Evolutionary conservation across 371 early-diverging fungal genomes (phyloP).

Genomic region (Mucor sp.): DNA sequence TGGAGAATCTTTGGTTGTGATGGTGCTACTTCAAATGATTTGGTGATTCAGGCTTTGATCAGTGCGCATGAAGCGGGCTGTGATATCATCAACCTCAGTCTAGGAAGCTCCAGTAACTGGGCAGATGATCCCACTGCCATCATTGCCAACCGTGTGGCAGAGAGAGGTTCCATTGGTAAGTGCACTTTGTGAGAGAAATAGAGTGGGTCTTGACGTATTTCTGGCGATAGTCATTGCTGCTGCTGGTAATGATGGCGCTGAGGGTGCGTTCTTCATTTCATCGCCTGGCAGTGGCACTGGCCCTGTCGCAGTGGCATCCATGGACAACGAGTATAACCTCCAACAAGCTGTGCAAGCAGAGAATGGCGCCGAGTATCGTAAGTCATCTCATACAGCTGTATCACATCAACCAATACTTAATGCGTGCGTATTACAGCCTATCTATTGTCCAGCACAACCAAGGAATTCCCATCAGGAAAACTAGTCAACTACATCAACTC

Average conservation of each 20-base stretch:
- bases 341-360: slow-evolving; percentile 17
- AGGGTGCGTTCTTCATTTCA: slow-evolving; percentile 54
- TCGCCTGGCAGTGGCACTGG: slow-evolving; percentile 56
- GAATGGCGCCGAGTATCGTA: slow-evolving; percentile 22
- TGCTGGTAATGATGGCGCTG: slow-evolving; percentile 64
- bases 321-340: slow-evolving; percentile 52
- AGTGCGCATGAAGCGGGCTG: slow-evolving; percentile 61
- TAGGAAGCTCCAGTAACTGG: slow-evolving; percentile 70
- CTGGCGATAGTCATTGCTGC: slow-evolving; percentile 55
- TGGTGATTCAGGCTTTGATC: slow-evolving; percentile 69
- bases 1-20: slow-evolving; percentile 74
- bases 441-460: slow-evolving; percentile 21
- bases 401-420: background rate
- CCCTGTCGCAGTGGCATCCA: slow-evolving; percentile 64
- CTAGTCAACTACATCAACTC: slow-evolving; percentile 28
- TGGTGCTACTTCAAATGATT: slow-evolving; percentile 63
- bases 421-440: slow-evolving; percentile 30
- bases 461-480: slow-evolving; percentile 30
- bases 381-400: background rate
- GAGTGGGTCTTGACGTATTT: background rate
- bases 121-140: slow-evolving; percentile 54
- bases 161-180: slow-evolving; percentile 36
- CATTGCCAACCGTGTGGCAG: slow-evolving; percentile 52
- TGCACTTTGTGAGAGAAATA: too few relatives aligned
- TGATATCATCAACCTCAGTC: slow-evolving; percentile 72